These are phyloP conservation scores for Tolypocladium sp. DNA, from an alignment of 2,329 filamentous ascomycete genomes.

Conservation along the genomic window DNA sequence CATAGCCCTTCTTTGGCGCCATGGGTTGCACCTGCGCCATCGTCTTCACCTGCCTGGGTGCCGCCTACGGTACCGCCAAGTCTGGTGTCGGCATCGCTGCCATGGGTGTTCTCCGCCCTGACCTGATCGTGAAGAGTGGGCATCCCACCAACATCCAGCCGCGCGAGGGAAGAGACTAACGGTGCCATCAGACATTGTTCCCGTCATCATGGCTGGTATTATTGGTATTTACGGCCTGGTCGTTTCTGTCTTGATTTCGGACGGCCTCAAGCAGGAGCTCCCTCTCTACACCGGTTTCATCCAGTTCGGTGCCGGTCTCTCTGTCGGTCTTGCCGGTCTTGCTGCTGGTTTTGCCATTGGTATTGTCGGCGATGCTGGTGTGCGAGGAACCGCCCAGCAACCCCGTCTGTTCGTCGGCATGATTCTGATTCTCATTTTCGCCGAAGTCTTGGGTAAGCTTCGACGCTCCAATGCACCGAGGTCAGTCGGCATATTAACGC, in stretches of 20 bases:
- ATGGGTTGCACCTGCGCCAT: conserved; percentile 97
- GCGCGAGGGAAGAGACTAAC: conserved; percentile 9
- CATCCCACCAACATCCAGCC: conserved; percentile 2
- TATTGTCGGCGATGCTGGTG: conserved; percentile 83
- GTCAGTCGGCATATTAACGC: neutral
- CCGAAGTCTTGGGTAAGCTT: conserved; percentile 83
- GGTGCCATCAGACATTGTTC: conserved; percentile 72
- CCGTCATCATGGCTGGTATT: conserved; percentile 99
- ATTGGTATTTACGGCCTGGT: conserved; percentile 97
- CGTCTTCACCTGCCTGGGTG: conserved; percentile 93
- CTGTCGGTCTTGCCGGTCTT: conserved; percentile 74
- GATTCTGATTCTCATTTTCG: conserved; percentile 99
- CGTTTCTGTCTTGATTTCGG: conserved; percentile 79
- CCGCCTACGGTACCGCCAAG: conserved; percentile 98
- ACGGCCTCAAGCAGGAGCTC: conserved; percentile 62
- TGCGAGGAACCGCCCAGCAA: conserved; percentile 77
- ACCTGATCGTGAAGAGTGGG: conserved; percentile 99
- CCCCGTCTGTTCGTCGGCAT: conserved; percentile 89
- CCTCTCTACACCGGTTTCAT: conserved; percentile 78
- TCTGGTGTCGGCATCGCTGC: conserved; percentile 97
- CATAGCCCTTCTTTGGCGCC: conserved; percentile 82
- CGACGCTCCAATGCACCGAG: neutral
- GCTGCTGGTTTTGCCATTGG: conserved; percentile 81
- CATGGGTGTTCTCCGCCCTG: conserved; percentile 96
- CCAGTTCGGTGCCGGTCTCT: conserved; percentile 74